phyloP scores from a whole-genome alignment of 164 flowering plant species.

The Tetrastigma voinierianum region DNA sequence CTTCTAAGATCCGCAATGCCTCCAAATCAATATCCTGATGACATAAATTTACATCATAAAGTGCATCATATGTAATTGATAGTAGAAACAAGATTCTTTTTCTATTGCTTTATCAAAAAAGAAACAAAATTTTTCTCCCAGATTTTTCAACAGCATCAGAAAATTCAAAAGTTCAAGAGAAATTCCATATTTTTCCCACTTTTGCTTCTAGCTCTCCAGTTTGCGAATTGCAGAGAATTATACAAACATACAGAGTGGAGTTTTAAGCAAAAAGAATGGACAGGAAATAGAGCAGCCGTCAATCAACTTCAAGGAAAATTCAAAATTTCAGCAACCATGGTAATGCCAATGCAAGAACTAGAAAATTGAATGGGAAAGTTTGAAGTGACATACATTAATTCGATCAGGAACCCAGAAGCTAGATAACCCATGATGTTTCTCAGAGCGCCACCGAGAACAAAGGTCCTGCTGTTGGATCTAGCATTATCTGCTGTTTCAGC shows the following conservation, averaged over 20 bases:
- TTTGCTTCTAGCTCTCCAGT: background rate
- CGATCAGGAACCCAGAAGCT: constrained; percentile 75
- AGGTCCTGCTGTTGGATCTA: constrained; percentile 79
- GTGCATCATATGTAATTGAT: background rate
- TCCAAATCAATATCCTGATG: constrained; percentile 82
- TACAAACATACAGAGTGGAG: background rate
- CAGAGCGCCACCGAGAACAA: constrained; percentile 88
- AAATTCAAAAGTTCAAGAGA: too few relatives aligned
- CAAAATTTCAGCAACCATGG: background rate
- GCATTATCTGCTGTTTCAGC: constrained; percentile 94
- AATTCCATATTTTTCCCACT: background rate
- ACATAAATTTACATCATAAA: background rate
- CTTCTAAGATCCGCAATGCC: constrained; percentile 58
- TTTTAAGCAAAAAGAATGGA: background rate
- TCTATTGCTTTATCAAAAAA: background rate
- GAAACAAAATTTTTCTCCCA: background rate
- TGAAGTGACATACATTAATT: constrained; percentile 53
- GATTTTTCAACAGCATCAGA: background rate
- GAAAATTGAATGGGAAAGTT: background rate
- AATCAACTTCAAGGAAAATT: background rate
- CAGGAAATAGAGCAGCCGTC: background rate
- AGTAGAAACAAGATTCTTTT: too few relatives aligned
- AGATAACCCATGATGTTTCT: constrained; percentile 73
- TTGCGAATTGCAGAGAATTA: background rate
- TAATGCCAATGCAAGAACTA: background rate